These are phyloP conservation scores for Fagus crenata DNA, from an alignment of 306 rosid species.

Conservation along the genomic window DNA sequence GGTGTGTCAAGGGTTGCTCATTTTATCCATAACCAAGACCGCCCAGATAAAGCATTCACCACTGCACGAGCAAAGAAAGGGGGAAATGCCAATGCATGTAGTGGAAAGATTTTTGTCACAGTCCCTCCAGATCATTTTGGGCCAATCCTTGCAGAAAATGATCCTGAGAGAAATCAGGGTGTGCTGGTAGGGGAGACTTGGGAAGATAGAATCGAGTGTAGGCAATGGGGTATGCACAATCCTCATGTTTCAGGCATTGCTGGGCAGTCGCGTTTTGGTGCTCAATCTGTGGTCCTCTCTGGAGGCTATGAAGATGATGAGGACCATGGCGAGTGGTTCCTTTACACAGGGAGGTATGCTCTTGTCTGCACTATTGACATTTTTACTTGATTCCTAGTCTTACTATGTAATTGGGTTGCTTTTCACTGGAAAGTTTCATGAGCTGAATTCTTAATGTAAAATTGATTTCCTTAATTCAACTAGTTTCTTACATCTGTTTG, in stretches of 20 bases:
- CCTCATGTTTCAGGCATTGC: slow-evolving; percentile 82
- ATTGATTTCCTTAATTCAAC: background rate
- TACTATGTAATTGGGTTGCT: background rate
- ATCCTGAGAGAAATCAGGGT: slow-evolving; percentile 55
- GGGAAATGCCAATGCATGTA: slow-evolving; percentile 60
- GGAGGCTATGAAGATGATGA: slow-evolving; percentile 76
- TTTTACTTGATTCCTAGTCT: background rate
- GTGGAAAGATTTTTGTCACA: slow-evolving; percentile 65
- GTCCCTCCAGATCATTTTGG: slow-evolving; percentile 62
- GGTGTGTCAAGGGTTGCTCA: slow-evolving; percentile 39
- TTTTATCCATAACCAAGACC: slow-evolving; percentile 43
- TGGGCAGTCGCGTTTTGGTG: slow-evolving; percentile 64
- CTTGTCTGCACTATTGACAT: background rate
- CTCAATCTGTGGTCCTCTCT: slow-evolving; percentile 71
- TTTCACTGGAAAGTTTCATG: background rate
- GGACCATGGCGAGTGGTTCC: slow-evolving; percentile 92
- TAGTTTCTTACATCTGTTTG: background rate
- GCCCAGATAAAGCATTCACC: slow-evolving; percentile 62
- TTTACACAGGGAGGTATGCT: slow-evolving; percentile 73
- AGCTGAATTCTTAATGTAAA: background rate
- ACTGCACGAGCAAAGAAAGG: slow-evolving; percentile 51
- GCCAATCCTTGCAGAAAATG: slow-evolving; percentile 55
- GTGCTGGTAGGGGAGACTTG: slow-evolving; percentile 61
- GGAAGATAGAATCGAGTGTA: slow-evolving; percentile 60
- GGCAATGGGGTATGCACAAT: slow-evolving; percentile 78